phyloP scores from a whole-genome alignment of 805 yeast genomes.

The Kockiozyma suomiensis region DNA sequence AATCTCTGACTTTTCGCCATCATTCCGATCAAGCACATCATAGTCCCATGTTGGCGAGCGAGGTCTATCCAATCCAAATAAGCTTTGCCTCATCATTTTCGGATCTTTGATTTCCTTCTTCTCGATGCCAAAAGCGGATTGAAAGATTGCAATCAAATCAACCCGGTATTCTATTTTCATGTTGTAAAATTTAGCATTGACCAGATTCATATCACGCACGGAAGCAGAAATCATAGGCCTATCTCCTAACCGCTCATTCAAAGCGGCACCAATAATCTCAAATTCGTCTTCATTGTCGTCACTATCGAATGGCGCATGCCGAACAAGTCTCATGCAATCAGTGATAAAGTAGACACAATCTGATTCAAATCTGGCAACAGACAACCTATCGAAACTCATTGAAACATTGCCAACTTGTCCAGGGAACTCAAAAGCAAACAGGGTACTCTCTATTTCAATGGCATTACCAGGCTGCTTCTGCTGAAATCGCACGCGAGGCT shows the following conservation, averaged over 20 bases:
- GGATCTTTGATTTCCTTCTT: neutral
- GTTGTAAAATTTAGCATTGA: slow-evolving; percentile 53
- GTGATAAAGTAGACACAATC: neutral
- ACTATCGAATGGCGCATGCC: neutral
- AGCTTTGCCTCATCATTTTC: neutral
- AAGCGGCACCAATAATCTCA: slow-evolving; percentile 22
- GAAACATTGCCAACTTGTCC: slow-evolving; percentile 6
- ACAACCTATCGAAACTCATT: neutral
- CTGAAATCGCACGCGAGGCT: slow-evolving; percentile 15
- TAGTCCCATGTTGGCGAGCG: slow-evolving; percentile 23
- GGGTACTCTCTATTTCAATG: neutral
- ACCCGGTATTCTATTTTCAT: slow-evolving; percentile 61
- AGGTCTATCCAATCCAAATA: slow-evolving; percentile 15
- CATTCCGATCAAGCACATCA: slow-evolving; percentile 21
- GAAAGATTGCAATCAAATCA: slow-evolving; percentile 56
- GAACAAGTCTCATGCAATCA: neutral
- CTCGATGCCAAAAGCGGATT: neutral
- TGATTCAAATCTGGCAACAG: slow-evolving; percentile 7
- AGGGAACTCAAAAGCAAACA: slow-evolving; percentile 10
- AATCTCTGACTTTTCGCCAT: slow-evolving; percentile 24
- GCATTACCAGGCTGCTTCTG: neutral
- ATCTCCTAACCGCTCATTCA: slow-evolving; percentile 29
- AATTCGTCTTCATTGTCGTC: slow-evolving; percentile 15
- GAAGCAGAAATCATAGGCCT: slow-evolving; percentile 50
- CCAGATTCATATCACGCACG: slow-evolving; percentile 42